These are phyloP conservation scores for Collybiopsis luxurians DNA, from an alignment of 768 basidiomycete species.

Conservation along the genomic window DNA sequence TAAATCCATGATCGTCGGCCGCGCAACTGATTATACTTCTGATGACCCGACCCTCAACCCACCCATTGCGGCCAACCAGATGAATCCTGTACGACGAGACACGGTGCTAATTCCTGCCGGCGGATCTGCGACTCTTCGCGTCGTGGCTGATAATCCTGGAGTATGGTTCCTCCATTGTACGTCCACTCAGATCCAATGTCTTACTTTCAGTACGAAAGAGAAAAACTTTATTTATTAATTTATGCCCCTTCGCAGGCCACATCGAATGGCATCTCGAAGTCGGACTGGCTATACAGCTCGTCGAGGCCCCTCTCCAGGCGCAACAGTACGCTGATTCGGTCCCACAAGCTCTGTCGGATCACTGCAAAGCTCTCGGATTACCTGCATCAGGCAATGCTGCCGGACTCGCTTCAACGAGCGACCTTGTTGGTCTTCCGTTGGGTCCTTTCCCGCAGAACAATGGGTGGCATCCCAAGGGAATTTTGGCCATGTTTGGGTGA, in stretches of 20 bases:
- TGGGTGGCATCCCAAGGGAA: constrained; percentile 73
- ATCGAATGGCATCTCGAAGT: constrained; percentile 85
- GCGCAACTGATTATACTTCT: constrained; percentile 67
- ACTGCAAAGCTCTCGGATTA: constrained; percentile 64
- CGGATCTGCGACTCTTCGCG: constrained; percentile 67
- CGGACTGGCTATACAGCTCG: constrained; percentile 82
- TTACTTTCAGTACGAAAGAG: neutral
- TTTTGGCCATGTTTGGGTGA: constrained; percentile 74
- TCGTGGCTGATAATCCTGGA: constrained; percentile 92
- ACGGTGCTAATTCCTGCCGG: constrained; percentile 75
- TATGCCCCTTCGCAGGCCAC: constrained; percentile 46
- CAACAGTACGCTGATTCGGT: constrained; percentile 51
- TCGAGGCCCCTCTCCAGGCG: constrained; percentile 74
- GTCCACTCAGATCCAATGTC: constrained; percentile 22
- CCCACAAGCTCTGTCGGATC: constrained; percentile 62
- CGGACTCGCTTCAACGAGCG: constrained; percentile 65
- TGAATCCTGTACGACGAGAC: constrained; percentile 92
- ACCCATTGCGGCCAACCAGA: constrained; percentile 69
- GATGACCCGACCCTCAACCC: constrained; percentile 79
- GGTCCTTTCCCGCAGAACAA: constrained; percentile 74
- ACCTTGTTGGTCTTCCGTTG: constrained; percentile 59
- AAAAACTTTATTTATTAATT: no score
- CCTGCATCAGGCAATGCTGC: constrained; percentile 84
- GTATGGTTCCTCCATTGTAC: constrained; percentile 83
- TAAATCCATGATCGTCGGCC: constrained; percentile 77